Evolutionary conservation across 139 green algal genomes (phyloP).

Genomic region (Volvox reticuliferus): DNA sequence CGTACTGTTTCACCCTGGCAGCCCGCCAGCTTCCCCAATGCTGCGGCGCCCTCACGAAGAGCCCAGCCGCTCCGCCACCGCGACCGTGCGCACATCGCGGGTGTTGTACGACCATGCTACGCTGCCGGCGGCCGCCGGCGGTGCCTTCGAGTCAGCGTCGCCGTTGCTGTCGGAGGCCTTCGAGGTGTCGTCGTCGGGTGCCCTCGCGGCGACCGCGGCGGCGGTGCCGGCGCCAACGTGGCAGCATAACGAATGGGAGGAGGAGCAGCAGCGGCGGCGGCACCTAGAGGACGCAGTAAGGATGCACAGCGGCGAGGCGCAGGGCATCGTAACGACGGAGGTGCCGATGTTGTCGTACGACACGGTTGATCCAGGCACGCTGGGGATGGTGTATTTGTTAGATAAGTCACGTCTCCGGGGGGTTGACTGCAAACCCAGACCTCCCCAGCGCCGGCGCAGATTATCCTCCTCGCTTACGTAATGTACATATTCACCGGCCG

Average conservation of each 20-base stretch:
- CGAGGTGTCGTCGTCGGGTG: neutral
- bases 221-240: too few species aligned
- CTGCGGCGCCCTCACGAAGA: neutral
- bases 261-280: constrained; percentile 16
- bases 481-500: too few species aligned
- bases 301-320: constrained; percentile 29
- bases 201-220: neutral
- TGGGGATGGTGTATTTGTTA: too few species aligned
- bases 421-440: too few species aligned
- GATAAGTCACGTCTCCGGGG: too few species aligned
- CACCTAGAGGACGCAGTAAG: neutral
- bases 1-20: too few species aligned
- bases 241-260: neutral
- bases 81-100: neutral
- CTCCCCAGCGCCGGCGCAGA: too few species aligned
- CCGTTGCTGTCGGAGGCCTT: neutral
- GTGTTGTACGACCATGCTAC: neutral
- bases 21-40: neutral
- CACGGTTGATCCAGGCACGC: neutral
- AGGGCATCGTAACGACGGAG: neutral
- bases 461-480: too few species aligned
- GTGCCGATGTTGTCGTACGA: constrained; percentile 2
- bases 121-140: neutral
- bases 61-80: neutral
- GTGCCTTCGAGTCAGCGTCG: neutral